phyloP scores from a whole-genome alignment of 805 yeast genomes.

The Naumovozyma baii region DNA sequence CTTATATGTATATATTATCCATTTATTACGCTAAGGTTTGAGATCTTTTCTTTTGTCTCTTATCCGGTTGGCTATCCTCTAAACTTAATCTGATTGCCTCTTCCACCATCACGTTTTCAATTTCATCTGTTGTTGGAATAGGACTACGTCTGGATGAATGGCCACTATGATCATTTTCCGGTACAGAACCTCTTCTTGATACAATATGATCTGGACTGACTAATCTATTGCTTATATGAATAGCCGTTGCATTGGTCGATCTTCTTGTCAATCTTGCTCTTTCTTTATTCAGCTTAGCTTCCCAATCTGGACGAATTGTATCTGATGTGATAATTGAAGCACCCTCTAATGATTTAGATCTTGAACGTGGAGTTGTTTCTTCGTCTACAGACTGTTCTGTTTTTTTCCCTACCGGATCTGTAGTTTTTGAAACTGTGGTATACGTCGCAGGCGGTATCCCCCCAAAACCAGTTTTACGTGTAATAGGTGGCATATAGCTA shows the following conservation, averaged over 20 bases:
- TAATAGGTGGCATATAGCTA: conserved; percentile 56
- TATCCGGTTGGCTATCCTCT: conserved; percentile 34
- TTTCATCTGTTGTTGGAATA: conserved; percentile 27
- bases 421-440: neutral
- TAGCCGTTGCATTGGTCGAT: conserved; percentile 89
- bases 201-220: conserved; percentile 28
- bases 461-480: conserved; percentile 46
- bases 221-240: conserved; percentile 77
- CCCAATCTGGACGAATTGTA: conserved; percentile 89
- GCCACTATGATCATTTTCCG: conserved; percentile 10
- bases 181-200: conserved; percentile 14
- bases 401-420: too few relatives aligned
- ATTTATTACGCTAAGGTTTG: neutral
- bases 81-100: conserved; percentile 73
- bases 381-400: neutral
- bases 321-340: conserved; percentile 56
- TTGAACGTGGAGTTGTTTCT: neutral
- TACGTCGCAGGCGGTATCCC: conserved; percentile 39
- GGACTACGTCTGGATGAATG: conserved; percentile 7
- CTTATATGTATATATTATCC: too few relatives aligned
- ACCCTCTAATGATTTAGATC: neutral
- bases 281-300: conserved; percentile 58
- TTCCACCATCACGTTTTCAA: conserved; percentile 72
- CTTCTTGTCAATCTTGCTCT: conserved; percentile 69
- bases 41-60: conserved; percentile 2